Conservation (phyloP, 2,329 filamentous ascomycete species). For the Amesomyces nigricolor region DNA sequence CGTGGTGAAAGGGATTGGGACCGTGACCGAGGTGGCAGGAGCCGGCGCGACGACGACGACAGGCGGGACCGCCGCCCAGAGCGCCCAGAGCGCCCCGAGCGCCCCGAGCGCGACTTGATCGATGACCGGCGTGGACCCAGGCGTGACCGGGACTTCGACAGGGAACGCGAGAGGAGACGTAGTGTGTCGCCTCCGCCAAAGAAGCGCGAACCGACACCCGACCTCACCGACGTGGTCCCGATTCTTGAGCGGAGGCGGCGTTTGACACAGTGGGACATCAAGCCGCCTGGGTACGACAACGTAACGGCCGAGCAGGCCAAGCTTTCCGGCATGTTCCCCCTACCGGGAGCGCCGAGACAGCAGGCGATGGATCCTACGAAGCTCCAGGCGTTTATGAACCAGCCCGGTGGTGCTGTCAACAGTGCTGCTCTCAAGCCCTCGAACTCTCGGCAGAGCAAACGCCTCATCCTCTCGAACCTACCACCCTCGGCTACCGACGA, state of each 20-base stretch:
- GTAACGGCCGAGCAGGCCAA: slow-evolving; percentile 98
- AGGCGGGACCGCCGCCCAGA: slow-evolving; percentile 43
- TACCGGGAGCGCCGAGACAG: slow-evolving; percentile 89
- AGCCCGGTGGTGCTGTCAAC: slow-evolving; percentile 65
- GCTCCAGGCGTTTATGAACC: slow-evolving; percentile 92
- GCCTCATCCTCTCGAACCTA: slow-evolving; percentile 81
- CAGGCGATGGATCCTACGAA: slow-evolving; percentile 93
- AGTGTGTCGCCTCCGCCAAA: slow-evolving; percentile 78
- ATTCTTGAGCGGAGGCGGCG: slow-evolving; percentile 83
- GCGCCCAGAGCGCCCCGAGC: too few species aligned
- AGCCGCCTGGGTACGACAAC: slow-evolving; percentile 95
- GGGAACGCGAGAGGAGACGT: slow-evolving; percentile 60
- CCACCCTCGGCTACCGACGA: slow-evolving; percentile 71
- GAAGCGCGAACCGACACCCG: slow-evolving; percentile 92
- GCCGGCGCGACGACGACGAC: slow-evolving; percentile 62
- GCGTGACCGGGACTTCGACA: slow-evolving; percentile 37
- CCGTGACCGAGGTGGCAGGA: slow-evolving; percentile 55
- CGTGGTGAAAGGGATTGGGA: slow-evolving; percentile 68
- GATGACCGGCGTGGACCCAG: slow-evolving; percentile 53
- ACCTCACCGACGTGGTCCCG: slow-evolving; percentile 79
- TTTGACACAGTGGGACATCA: slow-evolving; percentile 98
- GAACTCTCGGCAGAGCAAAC: slow-evolving; percentile 90
- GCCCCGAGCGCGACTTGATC: slow-evolving; percentile 17
- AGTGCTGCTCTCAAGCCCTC: slow-evolving; percentile 82
- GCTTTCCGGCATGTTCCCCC: slow-evolving; percentile 96